Percentiles rank a stretch among this genome's conserved stretches.
phyloP scores from a whole-genome alignment of 2,329 filamentous ascomycete genomes.

The Septoria petroselini region DNA sequence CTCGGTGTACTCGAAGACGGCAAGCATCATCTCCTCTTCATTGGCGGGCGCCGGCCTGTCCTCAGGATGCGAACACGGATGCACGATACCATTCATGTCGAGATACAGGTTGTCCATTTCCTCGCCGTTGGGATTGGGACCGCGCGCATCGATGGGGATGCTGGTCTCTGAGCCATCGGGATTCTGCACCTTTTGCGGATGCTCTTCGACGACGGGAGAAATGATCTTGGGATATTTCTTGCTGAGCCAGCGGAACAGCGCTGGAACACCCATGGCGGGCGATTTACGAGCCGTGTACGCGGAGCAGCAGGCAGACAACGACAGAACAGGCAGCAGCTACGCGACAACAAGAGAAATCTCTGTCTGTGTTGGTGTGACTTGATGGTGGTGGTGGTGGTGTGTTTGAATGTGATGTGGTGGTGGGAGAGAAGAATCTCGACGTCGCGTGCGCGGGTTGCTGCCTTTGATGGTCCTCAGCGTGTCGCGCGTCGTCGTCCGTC shows the following conservation, averaged over 20 bases:
- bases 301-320: background rate
- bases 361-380: background rate
- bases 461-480: constrained; percentile 14
- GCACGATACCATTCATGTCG: constrained; percentile 99
- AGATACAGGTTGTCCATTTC: constrained; percentile 97
- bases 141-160: constrained; percentile 80
- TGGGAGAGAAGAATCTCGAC: constrained; percentile 6
- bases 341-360: constrained; percentile 4
- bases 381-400: background rate
- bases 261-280: constrained; percentile 80
- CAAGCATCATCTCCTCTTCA: constrained; percentile 99
- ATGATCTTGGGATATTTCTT: constrained; percentile 98
- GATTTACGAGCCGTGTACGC: constrained; percentile 1
- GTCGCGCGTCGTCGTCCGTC: constrained; percentile 7
- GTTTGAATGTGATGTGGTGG: background rate
- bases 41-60: constrained; percentile 85
- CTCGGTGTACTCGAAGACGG: constrained; percentile 98
- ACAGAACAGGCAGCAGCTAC: constrained; percentile 1
- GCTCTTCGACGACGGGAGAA: constrained; percentile 82
- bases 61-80: constrained; percentile 97
- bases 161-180: constrained; percentile 75
- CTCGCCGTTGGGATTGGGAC: constrained; percentile 91
- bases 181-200: constrained; percentile 70
- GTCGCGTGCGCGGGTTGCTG: constrained; percentile 16
- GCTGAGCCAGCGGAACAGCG: constrained; percentile 93